Evolutionary conservation across 805 yeast genomes (phyloP), one percentile per base, ranked within the genome.

Genomic region (Yamadazyma sp.): DNA sequence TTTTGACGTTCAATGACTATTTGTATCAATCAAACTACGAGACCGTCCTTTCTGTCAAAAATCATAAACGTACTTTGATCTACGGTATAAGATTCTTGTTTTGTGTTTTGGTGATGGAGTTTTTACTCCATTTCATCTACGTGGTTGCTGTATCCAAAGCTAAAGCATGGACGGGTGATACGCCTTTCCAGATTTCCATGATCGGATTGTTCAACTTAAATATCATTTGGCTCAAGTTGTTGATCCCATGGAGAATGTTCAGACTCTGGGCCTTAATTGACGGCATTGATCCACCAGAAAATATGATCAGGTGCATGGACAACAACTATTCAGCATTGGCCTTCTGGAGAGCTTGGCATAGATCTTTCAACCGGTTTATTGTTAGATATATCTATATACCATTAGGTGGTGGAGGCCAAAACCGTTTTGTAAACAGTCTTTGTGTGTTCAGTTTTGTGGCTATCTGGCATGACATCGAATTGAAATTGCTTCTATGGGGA

Each of bases 341-440:
- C n/a, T 93, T 93, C 59, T 93, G 99, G 99, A 75, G 98, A 55
- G 95, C 96, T 3, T 93, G 99, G 99, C 99, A 93, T 62, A 77
- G 98, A 54, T 83, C 95, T 32, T 93, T 71, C 65, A 90, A 91
- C 62, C 76, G 84, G 49, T 93, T 96, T 95, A 84, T 86, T 22
- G 75, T 85, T 17, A 73, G 95, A 44, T 93, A 93, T 59, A 75
- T 93, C 27, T 93, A 93, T 52, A 73, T 93, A 15, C 99, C 99
- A 3, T 64, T 93, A 43, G 98, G 98, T 8, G 73, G 73, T 4
- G 96, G 97, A 0, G 72, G 84, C 0, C 67, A 62, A 6, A 76
- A 80, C 49, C 72, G 97, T 46, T 62, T 91, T 6, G 49, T 84
- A 32, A 89, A 91, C 44, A 80, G 90, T 8, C 63, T 91, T 23